Evolutionary conservation across 2,329 filamentous ascomycete species (phyloP), one percentile per base, ranked within the genome.

Genomic region (Juglanconis sp.): DNA sequence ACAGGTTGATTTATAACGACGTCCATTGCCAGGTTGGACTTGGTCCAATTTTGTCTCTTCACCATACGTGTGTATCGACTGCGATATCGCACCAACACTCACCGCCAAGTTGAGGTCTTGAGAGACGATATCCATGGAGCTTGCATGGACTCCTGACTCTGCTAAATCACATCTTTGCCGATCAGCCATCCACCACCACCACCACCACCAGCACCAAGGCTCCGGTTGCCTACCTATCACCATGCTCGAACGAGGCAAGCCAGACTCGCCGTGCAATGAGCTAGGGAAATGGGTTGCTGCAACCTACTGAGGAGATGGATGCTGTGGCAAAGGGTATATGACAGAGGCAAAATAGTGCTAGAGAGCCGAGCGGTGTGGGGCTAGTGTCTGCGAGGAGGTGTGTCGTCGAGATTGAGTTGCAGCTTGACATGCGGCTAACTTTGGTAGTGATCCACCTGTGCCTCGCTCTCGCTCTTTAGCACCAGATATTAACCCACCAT

Each of bases 391-490:
- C 8, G n/a, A 8, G 44, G 44, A 7, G 15, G 5, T 47, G 17
- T 24, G 44, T 47, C 44, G 44, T 55, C 30, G 30, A 36, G 30
- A 54, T 30, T 46, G 15, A 32, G 32, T 17, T 11, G 32, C 13
- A 13, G 13, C 5, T n/a, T 38, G 50, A 3, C 7, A 52, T 52
- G 50, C 50, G 34, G 50, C 34, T 52, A 36, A 38, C 38, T 13
- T 11, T 24, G 15, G n/a, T 15, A 13, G 30, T 8, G 11, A 15
- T 31, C 30, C 34, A 49, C 9, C 35, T 52, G 17, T 36, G 9
- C 50, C 9, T 38, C 50, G 50, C 50, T 52, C 50, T 52, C 50
- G 50, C 50, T 52, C 50, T 52, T 38, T 52, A 52, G 50, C 50
- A 13, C 35, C 50, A 10, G 44, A 24, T 24, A 24, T 24, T 2